Percentiles rank a stretch among this genome's conserved stretches.
phyloP scores from a whole-genome alignment of 768 basidiomycete genomes.

The Austroboletus eburneus region DNA sequence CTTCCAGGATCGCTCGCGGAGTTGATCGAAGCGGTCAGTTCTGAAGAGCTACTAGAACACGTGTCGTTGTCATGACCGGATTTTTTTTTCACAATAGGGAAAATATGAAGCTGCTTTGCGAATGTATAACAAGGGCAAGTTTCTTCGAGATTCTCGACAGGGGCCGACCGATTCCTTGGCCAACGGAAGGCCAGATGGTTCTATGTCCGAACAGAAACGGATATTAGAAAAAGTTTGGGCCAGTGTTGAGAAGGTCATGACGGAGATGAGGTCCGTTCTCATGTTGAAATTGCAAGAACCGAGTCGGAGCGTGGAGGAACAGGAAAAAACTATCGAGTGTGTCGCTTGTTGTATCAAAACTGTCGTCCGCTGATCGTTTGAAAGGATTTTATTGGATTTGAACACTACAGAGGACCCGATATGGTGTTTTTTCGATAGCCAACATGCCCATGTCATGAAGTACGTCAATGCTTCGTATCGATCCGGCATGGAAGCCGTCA shows the following conservation, averaged over 20 bases:
- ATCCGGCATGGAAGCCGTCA: conserved; percentile 46
- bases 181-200: conserved; percentile 45
- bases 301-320: conserved; percentile 79
- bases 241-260: conserved; percentile 92
- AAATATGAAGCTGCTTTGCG: conserved; percentile 91
- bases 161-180: conserved; percentile 66
- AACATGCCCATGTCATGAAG: conserved; percentile 82
- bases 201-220: conserved; percentile 79
- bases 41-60: neutral
- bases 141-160: conserved; percentile 84
- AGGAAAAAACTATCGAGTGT: conserved; percentile 95
- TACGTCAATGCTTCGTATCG: conserved; percentile 65
- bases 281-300: conserved; percentile 79
- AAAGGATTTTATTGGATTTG: conserved; percentile 83
- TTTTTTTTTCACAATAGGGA: conserved; percentile 54
- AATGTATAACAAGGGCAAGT: conserved; percentile 96
- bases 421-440: conserved; percentile 94
- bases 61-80: neutral
- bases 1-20: conserved; percentile 89
- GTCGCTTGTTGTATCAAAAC: conserved; percentile 21
- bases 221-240: conserved; percentile 96
- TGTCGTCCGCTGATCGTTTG: conserved; percentile 7
- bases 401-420: conserved; percentile 85
- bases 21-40: conserved; percentile 78
- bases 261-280: conserved; percentile 79